These are phyloP conservation scores for Agapanthus africanus DNA, from an alignment of 106 monocot species.

Conservation along the genomic window DNA sequence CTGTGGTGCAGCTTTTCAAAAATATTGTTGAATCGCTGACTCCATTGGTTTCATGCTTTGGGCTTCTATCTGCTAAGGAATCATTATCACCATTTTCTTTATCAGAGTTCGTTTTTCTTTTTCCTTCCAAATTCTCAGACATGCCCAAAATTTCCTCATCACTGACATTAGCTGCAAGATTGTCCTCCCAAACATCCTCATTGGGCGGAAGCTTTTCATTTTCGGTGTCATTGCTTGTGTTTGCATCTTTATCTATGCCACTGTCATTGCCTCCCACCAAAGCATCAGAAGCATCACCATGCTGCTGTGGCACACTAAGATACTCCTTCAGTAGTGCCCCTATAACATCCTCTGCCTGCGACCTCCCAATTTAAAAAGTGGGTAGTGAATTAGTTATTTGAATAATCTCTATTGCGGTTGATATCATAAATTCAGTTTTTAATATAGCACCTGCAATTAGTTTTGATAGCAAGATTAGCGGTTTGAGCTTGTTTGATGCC, in stretches of 20 bases:
- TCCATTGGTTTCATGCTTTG: slow-evolving; percentile 5
- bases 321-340: slow-evolving; percentile 72
- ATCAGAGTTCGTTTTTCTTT: not conserved
- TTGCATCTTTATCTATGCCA: slow-evolving; percentile 3
- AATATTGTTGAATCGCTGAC: not conserved
- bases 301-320: slow-evolving; percentile 34
- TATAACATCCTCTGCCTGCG: slow-evolving; percentile 85
- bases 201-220: slow-evolving; percentile 1
- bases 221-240: slow-evolving; percentile 2
- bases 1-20: slow-evolving; percentile 12
- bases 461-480: not conserved
- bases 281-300: slow-evolving; percentile 6
- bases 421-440: not conserved
- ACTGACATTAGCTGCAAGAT: slow-evolving; percentile 1
- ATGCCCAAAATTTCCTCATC: not conserved
- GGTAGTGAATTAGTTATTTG: not conserved
- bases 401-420: not conserved
- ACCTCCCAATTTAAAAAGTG: not conserved
- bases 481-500: not conserved
- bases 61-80: slow-evolving; percentile 1
- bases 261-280: slow-evolving; percentile 6
- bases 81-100: not conserved
- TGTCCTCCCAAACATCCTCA: not conserved
- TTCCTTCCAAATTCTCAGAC: not conserved
- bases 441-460: not conserved